Percentiles rank a stretch among this genome's conserved stretches.
These are phyloP conservation scores for Beta corolliflora DNA, from an alignment of 179 eudicot species.

Conservation along the genomic window DNA sequence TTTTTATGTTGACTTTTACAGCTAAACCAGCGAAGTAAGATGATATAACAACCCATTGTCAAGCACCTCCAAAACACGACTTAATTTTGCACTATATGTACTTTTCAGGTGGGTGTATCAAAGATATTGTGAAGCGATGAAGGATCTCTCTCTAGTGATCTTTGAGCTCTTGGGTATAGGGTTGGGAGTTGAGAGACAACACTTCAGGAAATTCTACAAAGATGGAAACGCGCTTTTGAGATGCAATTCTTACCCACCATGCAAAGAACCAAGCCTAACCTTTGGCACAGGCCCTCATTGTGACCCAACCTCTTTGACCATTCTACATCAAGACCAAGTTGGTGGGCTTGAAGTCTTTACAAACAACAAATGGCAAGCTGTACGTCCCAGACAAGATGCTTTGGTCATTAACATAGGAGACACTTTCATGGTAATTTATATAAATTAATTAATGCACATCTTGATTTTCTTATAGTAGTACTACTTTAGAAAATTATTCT, in stretches of 20 bases:
- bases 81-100: background rate
- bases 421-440: constrained; percentile 39
- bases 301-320: constrained; percentile 40
- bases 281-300: constrained; percentile 40
- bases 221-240: constrained; percentile 31
- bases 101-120: constrained; percentile 28
- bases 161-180: constrained; percentile 31
- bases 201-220: constrained; percentile 27
- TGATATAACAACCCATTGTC: too few species aligned
- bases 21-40: too few species aligned
- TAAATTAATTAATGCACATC: background rate
- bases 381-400: constrained; percentile 35
- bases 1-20: too few species aligned
- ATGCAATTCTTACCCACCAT: constrained; percentile 32
- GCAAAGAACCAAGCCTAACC: constrained; percentile 30
- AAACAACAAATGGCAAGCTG: constrained; percentile 36
- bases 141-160: constrained; percentile 23
- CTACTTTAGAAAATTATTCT: background rate
- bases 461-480: background rate
- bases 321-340: constrained; percentile 47
- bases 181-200: constrained; percentile 25
- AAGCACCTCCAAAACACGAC: background rate
- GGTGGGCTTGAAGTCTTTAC: constrained; percentile 48
- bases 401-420: constrained; percentile 49
- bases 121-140: constrained; percentile 35